These are phyloP conservation scores for Candida quercuum DNA, from an alignment of 805 yeast species.

Conservation along the genomic window DNA sequence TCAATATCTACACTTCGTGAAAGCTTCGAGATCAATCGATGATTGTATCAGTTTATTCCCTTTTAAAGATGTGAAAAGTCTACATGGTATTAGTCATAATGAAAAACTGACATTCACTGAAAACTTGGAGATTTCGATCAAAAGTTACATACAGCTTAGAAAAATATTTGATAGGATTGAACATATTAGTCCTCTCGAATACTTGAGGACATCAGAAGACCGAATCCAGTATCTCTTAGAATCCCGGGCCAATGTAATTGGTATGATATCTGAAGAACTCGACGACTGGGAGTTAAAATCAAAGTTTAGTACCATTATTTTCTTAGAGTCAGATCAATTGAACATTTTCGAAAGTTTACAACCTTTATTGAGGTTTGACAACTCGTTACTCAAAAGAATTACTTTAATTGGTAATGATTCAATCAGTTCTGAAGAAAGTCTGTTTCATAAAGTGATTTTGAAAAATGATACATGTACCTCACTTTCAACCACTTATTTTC, in stretches of 20 bases:
- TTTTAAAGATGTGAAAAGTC: constrained; percentile 9
- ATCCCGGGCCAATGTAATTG: constrained; percentile 26
- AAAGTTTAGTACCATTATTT: constrained; percentile 25
- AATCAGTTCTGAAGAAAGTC: constrained; percentile 6
- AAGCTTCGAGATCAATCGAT: background rate
- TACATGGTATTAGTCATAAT: too few relatives aligned
- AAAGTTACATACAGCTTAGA: constrained; percentile 13
- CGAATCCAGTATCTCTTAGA: constrained; percentile 19
- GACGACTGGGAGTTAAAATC: constrained; percentile 12
- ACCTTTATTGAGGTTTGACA: constrained; percentile 19
- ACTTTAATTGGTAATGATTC: constrained; percentile 32
- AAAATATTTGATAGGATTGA: constrained; percentile 20
- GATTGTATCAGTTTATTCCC: constrained; percentile 9
- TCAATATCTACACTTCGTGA: constrained; percentile 1
- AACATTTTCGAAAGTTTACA: constrained; percentile 28
- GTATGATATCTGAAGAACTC: constrained; percentile 19
- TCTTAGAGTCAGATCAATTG: constrained; percentile 29
- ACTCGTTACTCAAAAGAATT: constrained; percentile 19
- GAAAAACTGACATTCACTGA: background rate
- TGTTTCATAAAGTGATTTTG: constrained; percentile 22
- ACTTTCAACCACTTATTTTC: background rate
- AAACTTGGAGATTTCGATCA: background rate
- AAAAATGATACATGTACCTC: constrained; percentile 8
- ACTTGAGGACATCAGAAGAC: constrained; percentile 11
- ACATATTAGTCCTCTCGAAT: constrained; percentile 24